These are phyloP conservation scores for Prunus armeniaca DNA, from an alignment of 306 rosid genomes.

Conservation along the genomic window DNA sequence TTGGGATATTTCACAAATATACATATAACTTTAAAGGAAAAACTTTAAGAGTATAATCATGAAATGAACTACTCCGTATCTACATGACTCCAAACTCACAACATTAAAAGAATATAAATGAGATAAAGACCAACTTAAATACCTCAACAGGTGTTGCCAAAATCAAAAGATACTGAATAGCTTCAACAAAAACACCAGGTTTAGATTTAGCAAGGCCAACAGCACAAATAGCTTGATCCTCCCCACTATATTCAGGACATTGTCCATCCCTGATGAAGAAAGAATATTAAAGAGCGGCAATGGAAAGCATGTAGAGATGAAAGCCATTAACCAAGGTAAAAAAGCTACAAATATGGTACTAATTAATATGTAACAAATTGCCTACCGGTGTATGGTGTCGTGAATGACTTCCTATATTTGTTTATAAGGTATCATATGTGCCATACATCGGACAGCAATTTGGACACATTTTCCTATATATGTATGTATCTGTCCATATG, in stretches of 20 bases:
- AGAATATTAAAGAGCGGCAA: slow-evolving; percentile 25
- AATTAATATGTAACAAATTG: not conserved
- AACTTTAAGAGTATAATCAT: too few species aligned
- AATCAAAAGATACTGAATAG: slow-evolving; percentile 82
- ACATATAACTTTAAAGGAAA: not conserved
- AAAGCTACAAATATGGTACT: not conserved
- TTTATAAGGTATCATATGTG: not conserved
- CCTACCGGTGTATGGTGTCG: not conserved
- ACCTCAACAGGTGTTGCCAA: slow-evolving; percentile 95
- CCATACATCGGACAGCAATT: not conserved
- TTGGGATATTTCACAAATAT: too few species aligned
- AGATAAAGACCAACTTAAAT: slow-evolving; percentile 17
- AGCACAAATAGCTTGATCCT: slow-evolving; percentile 98
- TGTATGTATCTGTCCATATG: not conserved
- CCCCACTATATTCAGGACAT: slow-evolving; percentile 88
- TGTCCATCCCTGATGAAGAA: slow-evolving; percentile 83
- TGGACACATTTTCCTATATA: not conserved
- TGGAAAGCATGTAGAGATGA: slow-evolving; percentile 12
- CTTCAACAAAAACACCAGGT: slow-evolving; percentile 92
- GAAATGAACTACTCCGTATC: not conserved
- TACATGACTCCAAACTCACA: not conserved
- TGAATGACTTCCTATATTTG: not conserved
- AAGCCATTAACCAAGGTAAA: slow-evolving; percentile 1
- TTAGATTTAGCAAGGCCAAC: slow-evolving; percentile 88
- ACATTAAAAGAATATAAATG: not conserved